Evolutionary conservation across 345 rosid genomes (phyloP).

Genomic region (Mangifera indica): DNA sequence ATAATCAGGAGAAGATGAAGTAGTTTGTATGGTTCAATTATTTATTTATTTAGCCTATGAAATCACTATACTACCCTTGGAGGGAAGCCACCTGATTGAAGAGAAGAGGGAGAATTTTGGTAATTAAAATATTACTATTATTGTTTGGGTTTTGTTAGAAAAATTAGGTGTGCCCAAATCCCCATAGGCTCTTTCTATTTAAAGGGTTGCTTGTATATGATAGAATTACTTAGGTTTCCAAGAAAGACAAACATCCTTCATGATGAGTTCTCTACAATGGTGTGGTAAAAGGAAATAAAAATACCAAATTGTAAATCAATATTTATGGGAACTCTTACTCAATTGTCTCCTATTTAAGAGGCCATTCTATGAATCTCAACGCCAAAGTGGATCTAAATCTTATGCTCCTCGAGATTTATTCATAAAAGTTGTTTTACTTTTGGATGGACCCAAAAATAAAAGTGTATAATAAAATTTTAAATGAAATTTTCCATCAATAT

Average conservation of each 20-base stretch:
- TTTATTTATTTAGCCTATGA: background rate
- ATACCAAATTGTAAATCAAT: constrained; percentile 6
- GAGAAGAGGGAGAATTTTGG: background rate
- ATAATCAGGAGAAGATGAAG: background rate
- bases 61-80: constrained; percentile 2
- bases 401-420: constrained; percentile 5
- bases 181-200: background rate
- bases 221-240: background rate
- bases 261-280: constrained; percentile 26
- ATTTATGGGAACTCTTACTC: constrained; percentile 14
- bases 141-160: background rate
- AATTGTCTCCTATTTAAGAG: constrained; percentile 6
- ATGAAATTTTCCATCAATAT: no score
- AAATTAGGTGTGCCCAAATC: constrained; percentile 12
- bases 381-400: constrained; percentile 12
- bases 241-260: constrained; percentile 47
- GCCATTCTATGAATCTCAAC: background rate
- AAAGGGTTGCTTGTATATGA: background rate
- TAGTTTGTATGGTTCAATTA: background rate
- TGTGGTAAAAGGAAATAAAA: background rate
- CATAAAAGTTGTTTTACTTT: background rate
- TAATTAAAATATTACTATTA: background rate
- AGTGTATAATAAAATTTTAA: no score
- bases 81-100: background rate
- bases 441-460: no score